phyloP scores from a whole-genome alignment of 139 green algal genomes.

The Closterium sp. region DNA sequence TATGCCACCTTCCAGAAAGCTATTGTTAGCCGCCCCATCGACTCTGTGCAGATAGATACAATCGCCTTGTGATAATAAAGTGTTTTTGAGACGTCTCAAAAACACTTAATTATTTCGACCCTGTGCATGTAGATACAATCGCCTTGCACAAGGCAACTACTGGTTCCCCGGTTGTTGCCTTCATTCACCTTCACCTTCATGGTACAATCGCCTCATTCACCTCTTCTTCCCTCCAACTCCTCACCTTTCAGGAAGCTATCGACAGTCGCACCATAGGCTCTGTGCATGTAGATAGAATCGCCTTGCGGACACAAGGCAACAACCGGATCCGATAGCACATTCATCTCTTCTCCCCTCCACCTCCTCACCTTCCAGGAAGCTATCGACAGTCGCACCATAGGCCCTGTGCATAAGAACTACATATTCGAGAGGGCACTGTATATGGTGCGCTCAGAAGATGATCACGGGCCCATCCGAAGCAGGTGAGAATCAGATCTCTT shows the following conservation, averaged over 20 bases:
- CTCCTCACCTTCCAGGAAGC: neutral
- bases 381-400: neutral
- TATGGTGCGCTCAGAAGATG: neutral
- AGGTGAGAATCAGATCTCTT: neutral
- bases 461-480: neutral
- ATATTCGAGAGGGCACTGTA: neutral
- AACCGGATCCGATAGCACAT: neutral
- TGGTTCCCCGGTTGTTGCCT: neutral
- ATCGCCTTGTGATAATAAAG: too few relatives aligned
- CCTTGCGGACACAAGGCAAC: too few relatives aligned
- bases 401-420: neutral
- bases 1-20: too few relatives aligned
- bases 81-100: too few relatives aligned
- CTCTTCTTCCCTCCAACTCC: too few relatives aligned
- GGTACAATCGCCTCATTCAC: neutral
- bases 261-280: neutral
- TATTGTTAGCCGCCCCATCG: too few relatives aligned
- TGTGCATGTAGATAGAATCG: too few relatives aligned
- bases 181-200: neutral
- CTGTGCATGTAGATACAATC: too few relatives aligned
- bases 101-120: too few relatives aligned
- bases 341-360: too few relatives aligned
- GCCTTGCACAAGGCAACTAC: too few relatives aligned
- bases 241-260: neutral
- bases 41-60: too few relatives aligned